Conservation (phyloP, 495 filamentous ascomycete genomes). For the Aspergillus nidulans region DNA sequence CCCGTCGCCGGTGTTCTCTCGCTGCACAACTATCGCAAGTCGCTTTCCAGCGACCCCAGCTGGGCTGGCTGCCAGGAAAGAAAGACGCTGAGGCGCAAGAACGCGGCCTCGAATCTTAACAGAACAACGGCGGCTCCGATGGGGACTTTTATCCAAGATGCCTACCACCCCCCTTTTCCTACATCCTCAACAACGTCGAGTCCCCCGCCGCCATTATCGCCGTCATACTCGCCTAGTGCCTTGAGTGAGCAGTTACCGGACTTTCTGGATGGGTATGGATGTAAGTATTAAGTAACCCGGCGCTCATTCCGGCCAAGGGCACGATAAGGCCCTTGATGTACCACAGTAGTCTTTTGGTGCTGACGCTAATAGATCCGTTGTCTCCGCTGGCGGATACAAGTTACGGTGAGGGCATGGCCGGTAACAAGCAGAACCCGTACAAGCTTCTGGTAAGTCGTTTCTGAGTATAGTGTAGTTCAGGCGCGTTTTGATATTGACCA, state of each 20-base stretch:
- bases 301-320: too few species aligned
- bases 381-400: conserved; percentile 5
- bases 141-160: conserved; percentile 9
- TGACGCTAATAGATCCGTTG: conserved; percentile 3
- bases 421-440: conserved; percentile 10
- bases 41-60: conserved; percentile 13
- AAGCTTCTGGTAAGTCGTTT: conserved; percentile 15
- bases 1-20: conserved; percentile 16
- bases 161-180: conserved; percentile 22
- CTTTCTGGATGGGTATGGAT: conserved; percentile 21
- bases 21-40: conserved; percentile 27
- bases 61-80: conserved; percentile 15
- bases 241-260: conserved; percentile 34
- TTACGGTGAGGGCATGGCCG: neutral
- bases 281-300: too few species aligned
- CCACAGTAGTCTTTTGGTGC: neutral
- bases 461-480: neutral
- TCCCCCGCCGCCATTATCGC: conserved; percentile 41
- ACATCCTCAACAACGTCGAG: conserved; percentile 35
- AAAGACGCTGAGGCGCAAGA: conserved; percentile 35
- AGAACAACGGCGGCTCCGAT: conserved; percentile 14
- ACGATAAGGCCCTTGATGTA: too few species aligned
- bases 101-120: conserved; percentile 32
- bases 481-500: neutral
- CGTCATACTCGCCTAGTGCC: conserved; percentile 39